Conservation (phyloP, 2,329 filamentous ascomycete genomes). For the Penicillium sp. region DNA sequence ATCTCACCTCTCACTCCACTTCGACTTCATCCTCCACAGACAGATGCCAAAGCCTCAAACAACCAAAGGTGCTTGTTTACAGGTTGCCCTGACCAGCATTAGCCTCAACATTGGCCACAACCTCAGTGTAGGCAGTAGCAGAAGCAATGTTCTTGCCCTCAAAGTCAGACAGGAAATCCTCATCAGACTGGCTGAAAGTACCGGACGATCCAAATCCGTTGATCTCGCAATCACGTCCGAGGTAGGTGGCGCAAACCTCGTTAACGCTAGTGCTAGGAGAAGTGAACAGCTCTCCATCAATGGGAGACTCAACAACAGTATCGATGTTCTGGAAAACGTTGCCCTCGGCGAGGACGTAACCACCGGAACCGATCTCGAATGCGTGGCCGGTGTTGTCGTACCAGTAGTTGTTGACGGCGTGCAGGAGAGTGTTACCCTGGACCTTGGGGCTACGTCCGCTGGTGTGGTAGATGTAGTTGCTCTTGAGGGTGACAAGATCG, state of each 20-base stretch:
- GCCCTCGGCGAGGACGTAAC: conserved; percentile 55
- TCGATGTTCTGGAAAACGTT: conserved; percentile 59
- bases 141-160: conserved; percentile 54
- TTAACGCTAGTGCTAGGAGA: conserved; percentile 36
- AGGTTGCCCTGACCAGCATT: conserved; percentile 51
- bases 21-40: not conserved
- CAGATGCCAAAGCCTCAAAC: not conserved
- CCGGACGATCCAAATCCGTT: conserved; percentile 49
- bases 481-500: conserved; percentile 60
- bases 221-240: conserved; percentile 53
- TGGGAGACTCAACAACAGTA: conserved; percentile 40
- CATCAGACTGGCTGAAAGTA: conserved; percentile 43
- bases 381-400: conserved; percentile 57
- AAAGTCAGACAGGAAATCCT: conserved; percentile 53
- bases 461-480: conserved; percentile 62
- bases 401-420: conserved; percentile 65
- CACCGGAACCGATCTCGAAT: conserved; percentile 53
- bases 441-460: conserved; percentile 60
- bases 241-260: conserved; percentile 43
- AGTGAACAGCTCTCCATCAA: conserved; percentile 44
- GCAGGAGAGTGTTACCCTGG: conserved; percentile 56
- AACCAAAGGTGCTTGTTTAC: conserved; percentile 19
- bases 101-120: conserved; percentile 38
- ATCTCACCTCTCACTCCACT: not conserved
- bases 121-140: conserved; percentile 38